Base-by-base conservation (phyloP, 345 rosid species). In the Dovyalis caffra region DNA sequence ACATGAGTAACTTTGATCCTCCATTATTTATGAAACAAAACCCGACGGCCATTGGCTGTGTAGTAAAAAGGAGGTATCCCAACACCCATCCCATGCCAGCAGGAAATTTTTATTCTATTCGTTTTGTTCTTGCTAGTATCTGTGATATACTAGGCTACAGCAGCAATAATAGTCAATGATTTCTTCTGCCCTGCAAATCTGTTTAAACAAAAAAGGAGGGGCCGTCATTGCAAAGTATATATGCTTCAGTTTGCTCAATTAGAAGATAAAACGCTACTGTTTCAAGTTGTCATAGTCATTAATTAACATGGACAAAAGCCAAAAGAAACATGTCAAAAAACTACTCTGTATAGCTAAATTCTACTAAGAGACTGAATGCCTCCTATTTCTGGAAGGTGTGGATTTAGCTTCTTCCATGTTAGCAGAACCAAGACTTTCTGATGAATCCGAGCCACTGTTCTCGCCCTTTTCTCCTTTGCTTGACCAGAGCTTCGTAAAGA, bases 391-490 rank as follows among this genome's bases (percentile, higher is more conserved):
- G 6, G 93, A 90, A 70, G 93, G 92, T 28, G 93, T 91, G 2
- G 79, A 86, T 33, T 89, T 90, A 4, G 76, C 82, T 43, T 84
- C 86, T 66, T 90, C 98, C 0, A 87, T 84, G 26, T 82, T 83
- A 45, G 86, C 81, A 35, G 94, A 91, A 51, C 89, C 93, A 28
- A 86, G 85, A 69, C 92, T 85, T 38, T 87, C 98, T 0, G 97
- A 88, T 6, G 98, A 93, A 73, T 91, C 98, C 2, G 98, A 93
- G 11, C 96, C 92, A 37, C 92, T 84, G 37, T 81, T 86, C 71
- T 89, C 90, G 9, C 84, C 88, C 33, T 86, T 88, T 16, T 85
- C 87, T 28, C 90, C 89, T 77, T 86, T 90, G 75, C 77, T 77
- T 25, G 88, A 85, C 86, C 86, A 86, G 31, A 87, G 77, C 85